Evolutionary conservation across 495 filamentous ascomycete genomes (phyloP), one percentile per base, ranked within the genome.

Genomic region (Astrocystis sublimbata): DNA sequence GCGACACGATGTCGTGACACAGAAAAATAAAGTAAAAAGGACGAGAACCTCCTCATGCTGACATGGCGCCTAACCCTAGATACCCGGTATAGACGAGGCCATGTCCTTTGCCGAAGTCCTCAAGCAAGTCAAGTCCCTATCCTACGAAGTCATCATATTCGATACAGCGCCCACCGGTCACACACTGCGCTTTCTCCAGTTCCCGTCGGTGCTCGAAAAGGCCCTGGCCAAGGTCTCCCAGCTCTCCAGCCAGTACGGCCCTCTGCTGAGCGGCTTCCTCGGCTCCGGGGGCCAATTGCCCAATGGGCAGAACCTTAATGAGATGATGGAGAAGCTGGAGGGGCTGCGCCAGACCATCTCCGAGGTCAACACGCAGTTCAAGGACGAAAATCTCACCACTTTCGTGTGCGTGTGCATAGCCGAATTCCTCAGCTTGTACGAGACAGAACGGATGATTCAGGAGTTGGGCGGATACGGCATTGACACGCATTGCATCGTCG

Each of bases 391-490:
- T 60, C 85, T 98, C 71, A 98, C 96, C 40, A 99, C 94, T 6
- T 98, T 98, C 66, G 91, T 99, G 26, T 98, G 96, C 74, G 96
- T 99, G 55, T 96, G 93, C 76, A 99, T 99, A 71, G 90, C 94
- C 35, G 94, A 99, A 77, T 99, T 99, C 80, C 74, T 99, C 71
- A 92, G 88, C 45, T 84, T 99, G 42, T 99, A 98, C 78, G 94
- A 99, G 82, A 99, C 94, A 55, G 94, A 99, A 78, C 90, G 94
- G 64, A 97, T 98, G 94, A 97, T 98, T 69, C 94, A 98, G 78
- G 94, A 99, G 80, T 83, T 99, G 67, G 87, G 92, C 47, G 89
- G 82, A 73, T 99, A 97, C 78, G 78, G 86, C 66, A 99, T 99
- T 71, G 94, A 99, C 75, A 97, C 93, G 8, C 94, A 99, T 74